phyloP scores from a whole-genome alignment of 768 basidiomycete genomes.

The button mushroom (Agaricus bisporus) region DNA sequence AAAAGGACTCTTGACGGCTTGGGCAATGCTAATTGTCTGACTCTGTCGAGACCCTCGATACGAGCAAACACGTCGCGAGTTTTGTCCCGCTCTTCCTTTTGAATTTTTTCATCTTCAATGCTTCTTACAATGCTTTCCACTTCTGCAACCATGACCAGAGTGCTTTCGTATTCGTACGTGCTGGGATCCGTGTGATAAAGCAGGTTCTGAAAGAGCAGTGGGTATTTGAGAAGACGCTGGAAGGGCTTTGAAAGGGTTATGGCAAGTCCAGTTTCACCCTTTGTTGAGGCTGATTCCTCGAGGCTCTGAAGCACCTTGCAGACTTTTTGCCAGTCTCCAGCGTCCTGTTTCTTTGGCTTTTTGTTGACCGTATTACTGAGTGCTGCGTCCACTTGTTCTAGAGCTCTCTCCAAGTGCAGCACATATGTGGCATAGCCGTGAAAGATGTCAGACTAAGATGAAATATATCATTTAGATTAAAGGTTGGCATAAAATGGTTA shows the following conservation, averaged over 20 bases:
- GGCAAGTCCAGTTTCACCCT: slow-evolving; percentile 90
- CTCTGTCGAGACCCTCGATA: slow-evolving; percentile 93
- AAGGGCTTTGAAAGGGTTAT: slow-evolving; percentile 97
- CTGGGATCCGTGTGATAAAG: slow-evolving; percentile 96
- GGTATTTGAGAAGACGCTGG: slow-evolving; percentile 94
- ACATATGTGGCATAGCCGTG: slow-evolving; percentile 93
- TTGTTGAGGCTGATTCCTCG: slow-evolving; percentile 75
- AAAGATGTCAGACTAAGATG: slow-evolving; percentile 84
- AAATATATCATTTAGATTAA: neutral
- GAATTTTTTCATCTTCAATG: slow-evolving; percentile 97
- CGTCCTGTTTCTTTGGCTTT: slow-evolving; percentile 79
- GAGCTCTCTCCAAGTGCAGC: slow-evolving; percentile 86
- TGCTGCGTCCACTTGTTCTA: slow-evolving; percentile 81
- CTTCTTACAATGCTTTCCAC: slow-evolving; percentile 94
- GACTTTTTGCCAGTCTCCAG: slow-evolving; percentile 71
- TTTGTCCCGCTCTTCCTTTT: slow-evolving; percentile 92
- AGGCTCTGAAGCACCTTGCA: slow-evolving; percentile 69
- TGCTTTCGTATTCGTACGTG: slow-evolving; percentile 95
- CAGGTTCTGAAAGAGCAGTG: slow-evolving; percentile 94
- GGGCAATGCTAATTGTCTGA: slow-evolving; percentile 85
- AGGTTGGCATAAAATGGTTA: slow-evolving; percentile 13
- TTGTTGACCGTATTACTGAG: slow-evolving; percentile 61
- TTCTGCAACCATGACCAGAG: slow-evolving; percentile 93
- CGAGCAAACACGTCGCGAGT: slow-evolving; percentile 93
- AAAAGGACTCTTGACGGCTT: slow-evolving; percentile 86